Conservation (phyloP, 176 grass and related monocot species). For the Hordeum vulgare region MorexV3_pseudomolecules_assembly NC_058518.1:285091545-285092044, state of each 20-base stretch:
- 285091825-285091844: slow-evolving; percentile 96
- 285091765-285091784: slow-evolving; percentile 60
- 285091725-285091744: neutral
- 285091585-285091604: neutral
- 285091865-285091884: slow-evolving; percentile 94
- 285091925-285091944: slow-evolving; percentile 80
- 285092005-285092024: slow-evolving; percentile 5
- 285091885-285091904: slow-evolving; percentile 90
- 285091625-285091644: neutral
- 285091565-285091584: no score
- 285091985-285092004: slow-evolving; percentile 96
- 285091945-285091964: slow-evolving; percentile 95
- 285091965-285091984: slow-evolving; percentile 95
- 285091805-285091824: slow-evolving; percentile 95
- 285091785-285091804: slow-evolving; percentile 80
- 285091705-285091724: neutral
- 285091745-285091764: neutral
- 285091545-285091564: no score
- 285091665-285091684: slow-evolving; percentile 1
- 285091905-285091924: slow-evolving; percentile 74
- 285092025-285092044: slow-evolving; percentile 1
- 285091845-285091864: slow-evolving; percentile 77
- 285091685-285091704: neutral
- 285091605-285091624: neutral
- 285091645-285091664: neutral